Percentiles rank a stretch among this genome's conserved stretches.
Conservation (phyloP, 1,139 yeast species). For the Nadsonia commutata region DNA sequence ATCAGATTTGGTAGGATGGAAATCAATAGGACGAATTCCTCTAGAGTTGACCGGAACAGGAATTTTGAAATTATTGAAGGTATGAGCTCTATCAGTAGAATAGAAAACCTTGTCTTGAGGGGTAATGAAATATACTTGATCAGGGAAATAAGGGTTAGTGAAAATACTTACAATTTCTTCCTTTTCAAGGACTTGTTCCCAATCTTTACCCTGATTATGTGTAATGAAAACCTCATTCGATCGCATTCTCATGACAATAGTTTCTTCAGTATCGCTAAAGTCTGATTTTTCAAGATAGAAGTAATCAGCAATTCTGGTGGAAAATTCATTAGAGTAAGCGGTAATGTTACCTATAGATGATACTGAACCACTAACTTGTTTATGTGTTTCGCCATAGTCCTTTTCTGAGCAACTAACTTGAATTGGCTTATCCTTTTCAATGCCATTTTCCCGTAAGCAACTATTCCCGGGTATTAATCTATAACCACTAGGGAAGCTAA, state of each 20-base stretch:
- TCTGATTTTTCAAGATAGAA: constrained; percentile 36
- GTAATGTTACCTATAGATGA: constrained; percentile 11
- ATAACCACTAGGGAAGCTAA: constrained; percentile 19
- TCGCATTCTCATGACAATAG: constrained; percentile 49
- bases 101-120: constrained; percentile 31
- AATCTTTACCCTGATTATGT: constrained; percentile 60
- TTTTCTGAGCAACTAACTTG: constrained; percentile 9
- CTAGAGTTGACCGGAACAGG: constrained; percentile 33
- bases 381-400: constrained; percentile 6
- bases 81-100: constrained; percentile 55
- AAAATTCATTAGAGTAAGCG: constrained; percentile 20
- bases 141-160: constrained; percentile 48
- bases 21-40: constrained; percentile 33
- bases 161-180: constrained; percentile 40
- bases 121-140: constrained; percentile 49
- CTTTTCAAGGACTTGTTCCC: constrained; percentile 34
- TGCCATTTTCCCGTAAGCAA: constrained; percentile 23
- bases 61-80: constrained; percentile 31
- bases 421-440: constrained; percentile 12
- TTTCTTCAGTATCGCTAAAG: constrained; percentile 40
- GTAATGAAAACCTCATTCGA: constrained; percentile 44
- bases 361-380: constrained; percentile 1
- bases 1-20: constrained; percentile 40
- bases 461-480: constrained; percentile 35
- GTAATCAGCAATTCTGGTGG: constrained; percentile 37